Conservation (phyloP, 2,329 filamentous ascomycete genomes). For the Aspergillus hiratsukae region DNA sequence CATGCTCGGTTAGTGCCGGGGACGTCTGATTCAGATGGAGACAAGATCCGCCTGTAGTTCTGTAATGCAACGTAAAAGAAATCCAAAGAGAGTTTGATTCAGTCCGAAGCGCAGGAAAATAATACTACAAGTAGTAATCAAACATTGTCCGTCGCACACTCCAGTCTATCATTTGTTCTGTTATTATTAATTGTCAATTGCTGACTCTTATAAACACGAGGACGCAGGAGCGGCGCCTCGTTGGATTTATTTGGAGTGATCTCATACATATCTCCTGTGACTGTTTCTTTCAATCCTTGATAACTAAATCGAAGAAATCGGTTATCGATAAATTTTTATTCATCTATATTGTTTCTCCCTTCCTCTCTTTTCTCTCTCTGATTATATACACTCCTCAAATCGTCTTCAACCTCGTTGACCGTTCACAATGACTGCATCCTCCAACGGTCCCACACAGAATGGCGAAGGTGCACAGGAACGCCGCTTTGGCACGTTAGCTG, state of each 20-base stretch:
- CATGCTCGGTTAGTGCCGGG: constrained; percentile 4
- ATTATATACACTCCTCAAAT: neutral
- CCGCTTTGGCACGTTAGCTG: constrained; percentile 86
- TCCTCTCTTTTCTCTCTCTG: neutral
- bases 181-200: neutral
- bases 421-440: constrained; percentile 18
- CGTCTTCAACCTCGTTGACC: neutral
- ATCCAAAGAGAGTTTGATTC: neutral
- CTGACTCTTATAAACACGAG: neutral
- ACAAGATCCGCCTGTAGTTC: neutral
- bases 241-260: neutral
- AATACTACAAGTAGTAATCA: neutral
- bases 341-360: constrained; percentile 6
- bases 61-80: neutral
- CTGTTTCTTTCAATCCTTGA: neutral
- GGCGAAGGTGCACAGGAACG: constrained; percentile 64
- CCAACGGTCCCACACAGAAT: constrained; percentile 19
- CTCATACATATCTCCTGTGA: neutral
- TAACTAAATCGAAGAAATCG: no score
- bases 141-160: neutral
- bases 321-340: neutral
- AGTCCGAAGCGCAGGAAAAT: neutral
- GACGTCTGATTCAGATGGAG: neutral
- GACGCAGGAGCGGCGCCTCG: neutral
- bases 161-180: neutral